phyloP scores from a whole-genome alignment of 108 stramenopile species.

The Conticribra weissflogii region DNA sequence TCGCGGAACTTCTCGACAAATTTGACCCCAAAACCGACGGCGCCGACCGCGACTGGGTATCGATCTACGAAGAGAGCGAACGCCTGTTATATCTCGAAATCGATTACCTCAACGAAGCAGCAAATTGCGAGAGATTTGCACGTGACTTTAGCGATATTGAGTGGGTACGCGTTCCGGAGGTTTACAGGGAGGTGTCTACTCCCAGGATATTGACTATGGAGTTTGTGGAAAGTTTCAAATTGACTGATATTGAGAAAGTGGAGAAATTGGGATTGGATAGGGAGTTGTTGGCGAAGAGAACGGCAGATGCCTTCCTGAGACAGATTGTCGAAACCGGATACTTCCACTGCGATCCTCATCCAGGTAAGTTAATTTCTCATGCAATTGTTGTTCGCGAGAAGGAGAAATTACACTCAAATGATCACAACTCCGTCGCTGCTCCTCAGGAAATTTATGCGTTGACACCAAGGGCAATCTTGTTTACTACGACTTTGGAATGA shows the following conservation, averaged over 20 bases:
- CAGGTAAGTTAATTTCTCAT: conserved; percentile 3
- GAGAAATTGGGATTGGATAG: conserved; percentile 82
- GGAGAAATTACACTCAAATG: no score
- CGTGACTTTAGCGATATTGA: conserved; percentile 82
- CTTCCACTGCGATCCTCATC: conserved; percentile 57
- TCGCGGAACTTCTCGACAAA: conserved; percentile 90
- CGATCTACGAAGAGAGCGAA: conserved; percentile 92
- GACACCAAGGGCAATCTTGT: conserved; percentile 87
- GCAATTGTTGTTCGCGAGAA: no score
- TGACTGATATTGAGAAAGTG: conserved; percentile 84
- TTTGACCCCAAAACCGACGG: conserved; percentile 97
- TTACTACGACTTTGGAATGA: conserved; percentile 97
- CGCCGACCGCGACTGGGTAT: conserved; percentile 91
- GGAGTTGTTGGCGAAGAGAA: conserved; percentile 83
- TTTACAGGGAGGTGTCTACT: conserved; percentile 85
- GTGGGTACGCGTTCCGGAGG: conserved; percentile 88
- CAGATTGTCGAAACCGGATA: conserved; percentile 89
- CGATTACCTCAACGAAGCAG: conserved; percentile 93
- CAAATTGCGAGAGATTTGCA: conserved; percentile 85
- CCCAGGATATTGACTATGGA: conserved; percentile 93
- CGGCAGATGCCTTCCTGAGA: conserved; percentile 91
- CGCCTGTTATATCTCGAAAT: conserved; percentile 92
- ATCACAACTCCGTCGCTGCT: background rate
- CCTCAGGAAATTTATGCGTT: conserved; percentile 74
- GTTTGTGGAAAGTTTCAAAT: conserved; percentile 90